Evolutionary conservation across 2,329 filamentous ascomycete species (phyloP).

Genomic region (Xylariaceae sp.): DNA sequence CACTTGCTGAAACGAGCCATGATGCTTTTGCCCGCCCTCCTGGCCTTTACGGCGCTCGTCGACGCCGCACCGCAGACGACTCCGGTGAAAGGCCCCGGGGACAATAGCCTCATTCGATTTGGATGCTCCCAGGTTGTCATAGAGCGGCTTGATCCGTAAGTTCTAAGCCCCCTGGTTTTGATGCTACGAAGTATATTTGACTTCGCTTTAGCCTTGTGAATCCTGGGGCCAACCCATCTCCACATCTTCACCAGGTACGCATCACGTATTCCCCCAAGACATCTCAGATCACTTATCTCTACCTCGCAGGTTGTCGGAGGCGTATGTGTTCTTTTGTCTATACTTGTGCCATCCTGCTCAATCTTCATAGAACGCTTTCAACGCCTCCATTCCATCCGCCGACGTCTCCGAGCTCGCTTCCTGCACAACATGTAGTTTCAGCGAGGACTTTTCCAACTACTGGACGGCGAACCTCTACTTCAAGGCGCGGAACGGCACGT

Average conservation of each 20-base stretch:
- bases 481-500: conserved; percentile 30
- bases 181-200: conserved; percentile 1
- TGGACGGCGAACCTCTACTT: conserved; percentile 33
- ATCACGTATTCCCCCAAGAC: neutral
- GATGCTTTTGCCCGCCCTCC: conserved; percentile 25
- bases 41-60: conserved; percentile 20
- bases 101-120: conserved; percentile 29
- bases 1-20: neutral
- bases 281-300: neutral
- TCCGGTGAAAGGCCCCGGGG: conserved; percentile 20
- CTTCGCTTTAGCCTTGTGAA: conserved; percentile 19
- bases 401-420: conserved; percentile 38
- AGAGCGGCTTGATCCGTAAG: conserved; percentile 26
- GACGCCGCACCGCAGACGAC: conserved; percentile 26
- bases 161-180: neutral
- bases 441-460: conserved; percentile 33
- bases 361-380: conserved; percentile 21
- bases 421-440: conserved; percentile 42
- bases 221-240: conserved; percentile 22
- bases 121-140: conserved; percentile 31
- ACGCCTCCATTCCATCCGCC: conserved; percentile 35
- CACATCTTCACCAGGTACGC: conserved; percentile 22
- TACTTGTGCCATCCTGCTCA: neutral
- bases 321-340: conserved; percentile 3
- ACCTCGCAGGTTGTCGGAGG: conserved; percentile 20